Conservation (phyloP, 1,284 basidiomycete genomes). For the Coniferiporia weirii region DNA sequence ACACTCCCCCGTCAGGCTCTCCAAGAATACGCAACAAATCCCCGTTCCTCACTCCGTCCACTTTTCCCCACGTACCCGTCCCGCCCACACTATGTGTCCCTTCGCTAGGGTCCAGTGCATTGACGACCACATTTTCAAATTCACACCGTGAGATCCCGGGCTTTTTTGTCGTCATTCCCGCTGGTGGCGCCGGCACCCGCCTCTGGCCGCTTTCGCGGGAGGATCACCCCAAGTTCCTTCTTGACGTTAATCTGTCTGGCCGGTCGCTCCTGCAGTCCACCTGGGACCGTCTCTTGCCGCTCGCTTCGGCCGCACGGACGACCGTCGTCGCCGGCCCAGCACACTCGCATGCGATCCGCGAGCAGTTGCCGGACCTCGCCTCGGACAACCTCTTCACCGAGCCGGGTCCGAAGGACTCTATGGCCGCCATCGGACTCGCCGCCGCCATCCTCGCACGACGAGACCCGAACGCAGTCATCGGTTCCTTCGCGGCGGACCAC, state of each 20-base stretch:
- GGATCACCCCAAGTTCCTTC: slow-evolving; percentile 74
- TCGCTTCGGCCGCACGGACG: slow-evolving; percentile 63
- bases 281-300: slow-evolving; percentile 78
- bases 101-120: slow-evolving; percentile 59
- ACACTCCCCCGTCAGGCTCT: slow-evolving; percentile 57
- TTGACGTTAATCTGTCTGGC: slow-evolving; percentile 77
- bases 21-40: slow-evolving; percentile 67
- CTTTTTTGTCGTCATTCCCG: slow-evolving; percentile 82
- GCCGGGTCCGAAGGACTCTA: slow-evolving; percentile 79
- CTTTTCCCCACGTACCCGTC: slow-evolving; percentile 34
- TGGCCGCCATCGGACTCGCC: slow-evolving; percentile 83
- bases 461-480: slow-evolving; percentile 76
- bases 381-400: slow-evolving; percentile 67
- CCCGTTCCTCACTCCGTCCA: slow-evolving; percentile 60
- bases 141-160: slow-evolving; percentile 67
- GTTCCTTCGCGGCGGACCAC: slow-evolving; percentile 81
- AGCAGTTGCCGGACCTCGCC: slow-evolving; percentile 68
- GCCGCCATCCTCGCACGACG: slow-evolving; percentile 69
- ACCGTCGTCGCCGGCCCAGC: slow-evolving; percentile 75
- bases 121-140: slow-evolving; percentile 47
- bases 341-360: slow-evolving; percentile 63
- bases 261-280: slow-evolving; percentile 80
- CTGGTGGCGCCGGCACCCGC: slow-evolving; percentile 79
- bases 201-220: slow-evolving; percentile 82
- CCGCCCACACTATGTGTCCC: slow-evolving; percentile 33